Conservation (phyloP, 108 stramenopile species). For the Cyclotella choctawhatcheeana region DNA sequence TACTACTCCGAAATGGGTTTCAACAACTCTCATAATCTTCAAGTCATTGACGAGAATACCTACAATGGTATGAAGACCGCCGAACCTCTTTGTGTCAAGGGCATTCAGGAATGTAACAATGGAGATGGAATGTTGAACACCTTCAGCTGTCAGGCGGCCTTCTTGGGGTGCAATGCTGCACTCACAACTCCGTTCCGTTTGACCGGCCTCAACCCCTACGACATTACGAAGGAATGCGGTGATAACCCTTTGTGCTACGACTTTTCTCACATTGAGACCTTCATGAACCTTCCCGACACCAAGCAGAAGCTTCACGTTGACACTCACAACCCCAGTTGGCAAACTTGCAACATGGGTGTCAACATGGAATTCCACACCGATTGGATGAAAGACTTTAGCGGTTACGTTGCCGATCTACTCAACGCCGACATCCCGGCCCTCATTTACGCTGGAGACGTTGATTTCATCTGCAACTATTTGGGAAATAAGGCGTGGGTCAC, state of each 20-base stretch:
- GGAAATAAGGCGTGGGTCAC: constrained; percentile 96
- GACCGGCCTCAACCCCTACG: too few relatives aligned
- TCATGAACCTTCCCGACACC: constrained; percentile 80
- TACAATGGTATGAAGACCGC: constrained; percentile 78
- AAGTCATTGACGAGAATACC: constrained; percentile 73
- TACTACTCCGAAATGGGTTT: constrained; percentile 94
- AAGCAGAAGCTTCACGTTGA: constrained; percentile 82
- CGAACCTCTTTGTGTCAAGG: constrained; percentile 73
- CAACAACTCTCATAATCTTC: constrained; percentile 90
- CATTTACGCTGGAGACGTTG: constrained; percentile 97
- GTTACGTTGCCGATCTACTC: constrained; percentile 83
- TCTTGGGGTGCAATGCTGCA: too few relatives aligned
- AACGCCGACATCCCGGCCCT: constrained; percentile 84
- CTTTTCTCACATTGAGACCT: constrained; percentile 70
- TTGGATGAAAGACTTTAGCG: constrained; percentile 92
- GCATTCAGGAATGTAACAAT: constrained; percentile 88
- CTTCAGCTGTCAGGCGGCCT: constrained; percentile 98
- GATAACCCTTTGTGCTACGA: constrained; percentile 86
- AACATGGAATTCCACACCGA: constrained; percentile 89
- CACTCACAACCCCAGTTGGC: constrained; percentile 66
- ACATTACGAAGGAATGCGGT: constrained; percentile 52
- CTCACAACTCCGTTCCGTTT: too few relatives aligned
- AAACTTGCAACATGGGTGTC: constrained; percentile 85
- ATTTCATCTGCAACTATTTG: constrained; percentile 98
- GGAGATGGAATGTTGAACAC: constrained; percentile 78